These are phyloP conservation scores for Acidiella bohemica DNA, from an alignment of 495 filamentous ascomycete genomes.

Conservation along the genomic window DNA sequence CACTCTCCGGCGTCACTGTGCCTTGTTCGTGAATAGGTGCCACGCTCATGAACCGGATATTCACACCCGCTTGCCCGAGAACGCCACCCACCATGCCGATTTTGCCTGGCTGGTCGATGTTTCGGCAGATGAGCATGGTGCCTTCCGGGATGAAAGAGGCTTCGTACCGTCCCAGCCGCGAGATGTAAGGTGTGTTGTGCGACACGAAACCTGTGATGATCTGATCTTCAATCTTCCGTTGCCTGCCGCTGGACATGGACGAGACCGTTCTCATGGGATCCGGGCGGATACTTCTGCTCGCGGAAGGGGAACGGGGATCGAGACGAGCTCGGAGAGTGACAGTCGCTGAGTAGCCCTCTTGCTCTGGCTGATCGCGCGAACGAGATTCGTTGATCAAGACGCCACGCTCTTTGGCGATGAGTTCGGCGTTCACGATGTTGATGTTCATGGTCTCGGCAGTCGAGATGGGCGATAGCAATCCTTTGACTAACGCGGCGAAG, in stretches of 20 bases:
- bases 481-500: constrained; percentile 57
- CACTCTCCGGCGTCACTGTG: constrained; percentile 13
- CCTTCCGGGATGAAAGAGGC: constrained; percentile 52
- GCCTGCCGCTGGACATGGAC: not conserved
- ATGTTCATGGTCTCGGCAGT: constrained; percentile 47
- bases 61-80: constrained; percentile 49
- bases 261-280: not conserved
- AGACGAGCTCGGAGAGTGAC: constrained; percentile 43
- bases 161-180: constrained; percentile 48
- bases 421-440: constrained; percentile 60
- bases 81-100: constrained; percentile 55
- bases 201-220: constrained; percentile 54
- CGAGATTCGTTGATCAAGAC: constrained; percentile 55
- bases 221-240: constrained; percentile 30
- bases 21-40: constrained; percentile 33
- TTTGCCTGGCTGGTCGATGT: constrained; percentile 59
- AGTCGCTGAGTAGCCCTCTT: constrained; percentile 42
- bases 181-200: constrained; percentile 46
- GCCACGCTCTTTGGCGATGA: constrained; percentile 54
- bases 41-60: constrained; percentile 61
- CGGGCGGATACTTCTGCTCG: constrained; percentile 1
- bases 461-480: constrained; percentile 46
- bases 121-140: constrained; percentile 50
- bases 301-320: constrained; percentile 14
- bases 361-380: constrained; percentile 33